phyloP scores from a whole-genome alignment of 1,284 basidiomycete genomes.

The Singerocomus inundabilis region DNA sequence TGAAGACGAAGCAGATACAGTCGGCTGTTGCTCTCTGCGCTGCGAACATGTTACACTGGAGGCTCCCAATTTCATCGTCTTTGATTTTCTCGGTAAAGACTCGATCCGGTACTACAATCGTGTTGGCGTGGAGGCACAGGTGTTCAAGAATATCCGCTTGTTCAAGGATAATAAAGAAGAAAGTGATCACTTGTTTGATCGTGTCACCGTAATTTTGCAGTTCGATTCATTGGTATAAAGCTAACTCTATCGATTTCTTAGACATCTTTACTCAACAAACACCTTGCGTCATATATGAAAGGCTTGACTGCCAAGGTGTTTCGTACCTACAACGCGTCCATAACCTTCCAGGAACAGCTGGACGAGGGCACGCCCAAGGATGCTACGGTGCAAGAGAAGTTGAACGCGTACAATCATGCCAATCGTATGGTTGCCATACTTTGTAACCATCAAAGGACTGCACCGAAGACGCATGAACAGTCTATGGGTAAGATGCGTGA shows the following conservation, averaged over 20 bases:
- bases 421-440: slow-evolving; percentile 94
- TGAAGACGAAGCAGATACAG: slow-evolving; percentile 96
- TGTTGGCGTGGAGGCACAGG: slow-evolving; percentile 82
- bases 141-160: slow-evolving; percentile 88
- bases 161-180: slow-evolving; percentile 90
- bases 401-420: slow-evolving; percentile 93
- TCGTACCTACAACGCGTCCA: slow-evolving; percentile 97
- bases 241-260: slow-evolving; percentile 34
- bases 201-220: slow-evolving; percentile 66
- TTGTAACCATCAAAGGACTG: slow-evolving; percentile 96
- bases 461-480: slow-evolving; percentile 87
- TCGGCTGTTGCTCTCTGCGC: slow-evolving; percentile 94
- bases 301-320: slow-evolving; percentile 97
- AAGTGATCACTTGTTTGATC: slow-evolving; percentile 91
- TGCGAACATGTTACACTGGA: slow-evolving; percentile 93
- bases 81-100: slow-evolving; percentile 98
- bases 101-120: slow-evolving; percentile 95
- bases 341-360: slow-evolving; percentile 88
- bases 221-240: slow-evolving; percentile 2
- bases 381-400: slow-evolving; percentile 84
- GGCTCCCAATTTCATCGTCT: slow-evolving; percentile 81
- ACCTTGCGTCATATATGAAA: slow-evolving; percentile 90
- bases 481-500: slow-evolving; percentile 91
- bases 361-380: slow-evolving; percentile 72
- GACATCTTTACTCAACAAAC: slow-evolving; percentile 87